Evolutionary conservation across 306 rosid species (phyloP), one percentile per base, ranked within the genome.

Genomic region (Clitoria ternatea): DNA sequence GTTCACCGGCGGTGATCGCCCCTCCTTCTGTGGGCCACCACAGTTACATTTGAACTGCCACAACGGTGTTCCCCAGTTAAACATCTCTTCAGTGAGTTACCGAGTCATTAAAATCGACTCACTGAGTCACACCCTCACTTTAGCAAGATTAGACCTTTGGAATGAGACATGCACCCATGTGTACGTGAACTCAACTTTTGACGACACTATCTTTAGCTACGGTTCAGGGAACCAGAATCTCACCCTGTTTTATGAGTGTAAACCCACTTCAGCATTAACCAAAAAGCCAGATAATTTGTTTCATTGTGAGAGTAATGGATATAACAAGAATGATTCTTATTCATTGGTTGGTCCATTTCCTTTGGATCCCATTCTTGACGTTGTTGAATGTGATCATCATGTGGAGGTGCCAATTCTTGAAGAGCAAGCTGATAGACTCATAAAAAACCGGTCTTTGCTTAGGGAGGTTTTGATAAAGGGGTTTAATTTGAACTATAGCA

Each of bases 141-240:
- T 89, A 10, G 84, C 92, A 1, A 81, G 86, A 3, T 39, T 32
- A 12, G 90, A 89, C 83, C 92, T 89, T 67, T 87, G 92, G 90
- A 70, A 80, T 23, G 35, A 80, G 43, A 83, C 81, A 4, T 89
- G 96, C 69, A 82, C 85, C 0, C 1, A 13, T 0, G 9, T 24
- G 3, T 57, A 69, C 14, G 0, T 27, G 0, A 83, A 83, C 81
- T 66, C 96, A 1, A 69, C 79, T 9, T 35, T 83, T 5, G 67
- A 52, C n/a, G 23, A 18, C 5, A 0, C 14, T 7, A 6, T 9
- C 17, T 81, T 85, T 17, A 40, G 29, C 64, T 74, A 62, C 1
- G 82, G 76, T 37, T 68, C 6, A 0, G 90, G 79, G 9, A 78
- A 87, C 65, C 30, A 44, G n/a, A 72, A 87, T 61, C 77, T 89